Percentiles rank a stretch among this genome's conserved stretches.
phyloP scores from a whole-genome alignment of 768 basidiomycete genomes.

The Tremella yokohamensis region DNA sequence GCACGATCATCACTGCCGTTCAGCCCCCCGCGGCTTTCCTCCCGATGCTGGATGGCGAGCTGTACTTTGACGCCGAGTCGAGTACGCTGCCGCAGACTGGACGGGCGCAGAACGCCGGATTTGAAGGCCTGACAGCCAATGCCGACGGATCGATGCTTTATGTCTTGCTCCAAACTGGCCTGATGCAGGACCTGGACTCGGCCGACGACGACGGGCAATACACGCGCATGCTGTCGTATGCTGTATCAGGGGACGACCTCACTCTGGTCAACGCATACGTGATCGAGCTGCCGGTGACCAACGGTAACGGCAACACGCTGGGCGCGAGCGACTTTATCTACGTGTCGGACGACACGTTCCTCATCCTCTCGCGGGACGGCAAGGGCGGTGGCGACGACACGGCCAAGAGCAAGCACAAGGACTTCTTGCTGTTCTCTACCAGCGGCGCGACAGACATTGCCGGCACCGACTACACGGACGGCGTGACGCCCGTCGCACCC shows the following conservation, averaged over 20 bases:
- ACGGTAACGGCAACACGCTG: conserved; percentile 55
- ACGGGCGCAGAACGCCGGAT: conserved; percentile 60
- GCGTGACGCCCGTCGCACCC: conserved; percentile 57
- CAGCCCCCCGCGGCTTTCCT: conserved; percentile 61
- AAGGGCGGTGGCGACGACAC: conserved; percentile 61
- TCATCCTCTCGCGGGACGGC: conserved; percentile 60
- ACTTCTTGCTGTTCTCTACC: conserved; percentile 63
- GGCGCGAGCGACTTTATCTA: conserved; percentile 62
- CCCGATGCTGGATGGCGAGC: conserved; percentile 54
- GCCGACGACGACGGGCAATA: conserved; percentile 56
- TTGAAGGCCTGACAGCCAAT: conserved; percentile 62
- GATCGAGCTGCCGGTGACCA: conserved; percentile 52
- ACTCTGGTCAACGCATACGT: conserved; percentile 44
- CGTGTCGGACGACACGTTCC: conserved; percentile 58
- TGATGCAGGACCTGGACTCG: conserved; percentile 61
- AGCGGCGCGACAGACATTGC: conserved; percentile 62
- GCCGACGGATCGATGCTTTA: conserved; percentile 57
- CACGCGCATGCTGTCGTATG: conserved; percentile 61
- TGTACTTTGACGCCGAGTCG: conserved; percentile 59
- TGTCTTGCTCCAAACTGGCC: conserved; percentile 63
- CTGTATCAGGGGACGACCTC: conserved; percentile 53
- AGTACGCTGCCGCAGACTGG: conserved; percentile 57
- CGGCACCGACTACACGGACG: conserved; percentile 59
- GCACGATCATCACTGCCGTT: conserved; percentile 59
- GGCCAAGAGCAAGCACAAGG: conserved; percentile 56